Conservation (phyloP, 306 rosid genomes). For the Lathyrus sativus region DNA sequence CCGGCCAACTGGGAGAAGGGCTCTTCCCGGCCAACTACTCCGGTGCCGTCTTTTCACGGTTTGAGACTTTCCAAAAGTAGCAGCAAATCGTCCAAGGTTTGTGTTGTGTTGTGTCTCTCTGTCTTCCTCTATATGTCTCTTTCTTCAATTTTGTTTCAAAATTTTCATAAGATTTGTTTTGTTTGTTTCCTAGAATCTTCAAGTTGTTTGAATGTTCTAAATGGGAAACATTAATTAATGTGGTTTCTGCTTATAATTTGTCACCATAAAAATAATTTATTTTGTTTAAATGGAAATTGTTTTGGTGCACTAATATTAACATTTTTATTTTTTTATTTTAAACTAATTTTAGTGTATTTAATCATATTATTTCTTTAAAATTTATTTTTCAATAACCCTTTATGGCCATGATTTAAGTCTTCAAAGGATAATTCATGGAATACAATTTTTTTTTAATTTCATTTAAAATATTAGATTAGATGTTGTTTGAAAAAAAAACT, state of each 20-base stretch:
- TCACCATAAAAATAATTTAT: not conserved
- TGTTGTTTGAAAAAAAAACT: not conserved
- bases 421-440: not conserved
- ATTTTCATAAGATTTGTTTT: constrained; percentile 6
- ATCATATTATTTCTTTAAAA: too few relatives aligned
- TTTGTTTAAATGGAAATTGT: not conserved
- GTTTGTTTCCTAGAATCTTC: constrained; percentile 32
- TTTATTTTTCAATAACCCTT: not conserved
- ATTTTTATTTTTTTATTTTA: too few relatives aligned
- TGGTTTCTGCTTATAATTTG: not conserved
- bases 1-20: constrained; percentile 54
- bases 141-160: not conserved
- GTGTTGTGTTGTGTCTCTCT: constrained; percentile 11
- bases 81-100: constrained; percentile 55
- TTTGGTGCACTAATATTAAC: not conserved
- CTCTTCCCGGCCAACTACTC: constrained; percentile 44
- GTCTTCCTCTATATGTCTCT: not conserved
- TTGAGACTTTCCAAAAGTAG: constrained; percentile 47
- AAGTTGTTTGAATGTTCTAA: constrained; percentile 20
- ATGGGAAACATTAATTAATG: constrained; percentile 18
- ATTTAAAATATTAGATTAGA: not conserved
- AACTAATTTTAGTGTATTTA: too few relatives aligned
- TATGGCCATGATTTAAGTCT: not conserved
- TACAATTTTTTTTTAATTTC: not conserved
- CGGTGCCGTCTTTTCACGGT: constrained; percentile 39